A percentile compares a stretch with the other conserved stretches of the same genome.
These are phyloP conservation scores for Boletus eberwhitei DNA, from an alignment of 768 basidiomycete species.

Conservation along the genomic window DNA sequence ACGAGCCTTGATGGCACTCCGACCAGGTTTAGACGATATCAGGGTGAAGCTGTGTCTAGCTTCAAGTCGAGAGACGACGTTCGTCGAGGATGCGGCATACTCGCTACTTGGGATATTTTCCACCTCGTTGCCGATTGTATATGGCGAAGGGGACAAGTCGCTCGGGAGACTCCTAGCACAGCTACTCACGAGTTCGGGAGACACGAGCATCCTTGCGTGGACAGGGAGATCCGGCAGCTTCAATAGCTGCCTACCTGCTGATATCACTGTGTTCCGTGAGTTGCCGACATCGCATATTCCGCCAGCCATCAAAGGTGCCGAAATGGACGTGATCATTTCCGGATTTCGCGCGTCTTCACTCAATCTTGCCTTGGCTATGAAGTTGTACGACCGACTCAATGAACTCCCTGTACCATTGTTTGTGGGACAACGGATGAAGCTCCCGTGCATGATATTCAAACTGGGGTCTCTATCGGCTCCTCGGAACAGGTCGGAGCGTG, in stretches of 20 bases:
- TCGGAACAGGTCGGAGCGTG: no score
- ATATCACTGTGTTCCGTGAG: not conserved
- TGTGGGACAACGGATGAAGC: not conserved
- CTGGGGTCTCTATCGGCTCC: not conserved
- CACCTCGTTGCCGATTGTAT: not conserved
- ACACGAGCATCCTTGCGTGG: slow-evolving; percentile 8
- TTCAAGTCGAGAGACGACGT: slow-evolving; percentile 2
- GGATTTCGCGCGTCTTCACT: not conserved
- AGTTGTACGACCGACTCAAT: slow-evolving; percentile 1
- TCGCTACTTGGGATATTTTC: slow-evolving; percentile 12
- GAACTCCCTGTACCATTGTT: not conserved
- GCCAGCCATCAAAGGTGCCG: not conserved
- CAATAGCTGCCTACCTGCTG: slow-evolving; percentile 9
- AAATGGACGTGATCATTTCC: not conserved
- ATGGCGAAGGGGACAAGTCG: slow-evolving; percentile 8
- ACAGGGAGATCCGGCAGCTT: slow-evolving; percentile 1
- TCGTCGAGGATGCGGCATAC: slow-evolving; percentile 11
- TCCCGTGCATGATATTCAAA: slow-evolving; percentile 10
- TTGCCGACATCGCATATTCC: slow-evolving; percentile 1
- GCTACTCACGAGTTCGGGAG: slow-evolving; percentile 4
- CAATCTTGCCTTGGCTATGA: not conserved
- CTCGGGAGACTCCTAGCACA: slow-evolving; percentile 6
- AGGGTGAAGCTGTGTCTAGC: slow-evolving; percentile 13
- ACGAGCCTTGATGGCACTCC: not conserved
- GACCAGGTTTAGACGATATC: slow-evolving; percentile 2